Base-by-base conservation (phyloP, 306 rosid species). In the Cucurbita pepo region DNA sequence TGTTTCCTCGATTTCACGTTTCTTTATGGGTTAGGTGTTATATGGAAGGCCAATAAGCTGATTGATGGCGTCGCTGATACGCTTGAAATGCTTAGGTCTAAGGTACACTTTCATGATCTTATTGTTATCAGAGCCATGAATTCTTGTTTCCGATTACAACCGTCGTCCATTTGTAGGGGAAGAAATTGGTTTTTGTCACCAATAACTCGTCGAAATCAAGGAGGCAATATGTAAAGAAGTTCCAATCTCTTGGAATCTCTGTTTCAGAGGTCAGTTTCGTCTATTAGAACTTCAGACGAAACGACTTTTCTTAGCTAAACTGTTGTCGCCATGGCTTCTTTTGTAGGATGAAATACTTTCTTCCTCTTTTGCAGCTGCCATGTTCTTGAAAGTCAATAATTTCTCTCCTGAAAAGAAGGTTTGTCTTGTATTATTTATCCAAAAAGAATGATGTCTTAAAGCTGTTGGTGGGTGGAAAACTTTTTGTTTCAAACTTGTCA, bases 281-380 rank as follows among this genome's bases (percentile, higher is more conserved):
- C 7, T 6, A 25, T 52, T 44, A 53, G 6, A 34, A 44, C 15
- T 73, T 11, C 7, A 41, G 25, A 11, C 15, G 53, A 16, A 52
- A 72, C 16, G 13, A 5, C 18, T 25, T 71, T 70, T 40, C n/a
- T 15, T 3, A 18, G 51, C 50, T 30, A 67, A 45, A 64, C 51
- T 11, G 22, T 63, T 40, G 9, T 4, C 37, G 40, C 19, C 11
- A 13, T 64, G 41, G 4, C 18, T 45, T 54, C 7, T 47, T 7
- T 48, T 74, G 67, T 72, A 90, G 98, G 96, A 89, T 55, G 98
- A 94, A 84, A 86, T 94, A 64, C 89, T 94, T 86, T 87, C 95
- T 67, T 94, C 98, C 19, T 94, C 98, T 30, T 94, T 87, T 78
- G 97, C 98, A 6, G 96, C 98, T 61, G 98, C 98, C 58, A 87